Percentiles rank a stretch among this genome's conserved stretches.
These are phyloP conservation scores for Sergeia podlipaevii DNA, from an alignment of 208 protist species.

Conservation along the genomic window DNA sequence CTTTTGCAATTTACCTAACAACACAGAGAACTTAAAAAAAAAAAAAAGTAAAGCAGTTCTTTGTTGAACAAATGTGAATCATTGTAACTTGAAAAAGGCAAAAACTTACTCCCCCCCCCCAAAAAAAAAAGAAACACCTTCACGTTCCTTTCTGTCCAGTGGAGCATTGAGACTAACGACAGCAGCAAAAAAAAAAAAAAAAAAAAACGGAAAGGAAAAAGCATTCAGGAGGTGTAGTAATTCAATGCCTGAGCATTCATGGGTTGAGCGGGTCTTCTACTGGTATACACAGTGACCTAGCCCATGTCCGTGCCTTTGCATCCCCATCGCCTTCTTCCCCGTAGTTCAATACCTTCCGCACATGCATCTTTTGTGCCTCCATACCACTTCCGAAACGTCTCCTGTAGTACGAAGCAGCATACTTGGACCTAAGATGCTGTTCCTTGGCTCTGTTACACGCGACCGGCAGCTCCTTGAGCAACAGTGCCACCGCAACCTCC, in stretches of 20 bases:
- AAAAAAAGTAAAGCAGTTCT: neutral
- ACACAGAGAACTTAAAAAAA: too few relatives aligned
- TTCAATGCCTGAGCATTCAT: neutral
- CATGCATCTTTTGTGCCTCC: slow-evolving; percentile 37
- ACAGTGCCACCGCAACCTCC: slow-evolving; percentile 36
- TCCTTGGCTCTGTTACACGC: slow-evolving; percentile 49
- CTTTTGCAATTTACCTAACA: too few relatives aligned
- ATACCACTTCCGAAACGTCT: slow-evolving; percentile 47
- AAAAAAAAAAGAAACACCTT: too few relatives aligned
- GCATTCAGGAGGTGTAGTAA: neutral
- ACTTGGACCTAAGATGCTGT: slow-evolving; percentile 34
- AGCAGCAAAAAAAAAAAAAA: neutral
- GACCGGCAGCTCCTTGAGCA: slow-evolving; percentile 46
- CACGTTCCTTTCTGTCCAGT: too few relatives aligned
- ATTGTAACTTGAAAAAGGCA: neutral
- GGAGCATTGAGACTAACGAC: neutral
- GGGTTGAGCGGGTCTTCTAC: slow-evolving; percentile 3
- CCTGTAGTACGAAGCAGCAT: slow-evolving; percentile 63
- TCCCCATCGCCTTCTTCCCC: neutral
- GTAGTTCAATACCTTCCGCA: neutral
- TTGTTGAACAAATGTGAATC: neutral
- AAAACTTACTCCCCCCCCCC: slow-evolving; percentile 2
- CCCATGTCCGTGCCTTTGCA: neutral
- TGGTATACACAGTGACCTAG: too few relatives aligned
- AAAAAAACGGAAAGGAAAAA: neutral